phyloP scores from a whole-genome alignment of 768 basidiomycete genomes.

The Wakefieldia striispora region DNA sequence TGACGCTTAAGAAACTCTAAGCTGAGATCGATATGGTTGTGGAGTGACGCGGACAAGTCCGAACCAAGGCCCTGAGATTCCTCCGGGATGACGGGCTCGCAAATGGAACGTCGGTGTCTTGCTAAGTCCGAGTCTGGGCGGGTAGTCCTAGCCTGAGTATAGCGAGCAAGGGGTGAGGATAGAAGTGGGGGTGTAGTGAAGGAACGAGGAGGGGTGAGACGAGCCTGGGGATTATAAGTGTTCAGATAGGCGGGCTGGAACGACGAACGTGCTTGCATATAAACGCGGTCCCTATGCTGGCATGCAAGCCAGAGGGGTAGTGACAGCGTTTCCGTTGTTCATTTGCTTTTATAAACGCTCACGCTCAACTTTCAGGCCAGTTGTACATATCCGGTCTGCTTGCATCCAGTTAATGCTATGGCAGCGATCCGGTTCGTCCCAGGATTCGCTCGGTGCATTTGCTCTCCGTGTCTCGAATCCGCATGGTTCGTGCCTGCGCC shows the following conservation, averaged over 20 bases:
- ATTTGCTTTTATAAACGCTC: conserved; percentile 32
- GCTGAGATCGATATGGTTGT: conserved; percentile 34
- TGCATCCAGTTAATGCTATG: conserved; percentile 6
- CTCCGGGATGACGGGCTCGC: conserved; percentile 32
- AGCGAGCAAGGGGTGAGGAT: conserved; percentile 25
- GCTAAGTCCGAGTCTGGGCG: conserved; percentile 9
- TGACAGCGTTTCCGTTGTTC: not conserved
- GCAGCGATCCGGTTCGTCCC: conserved; percentile 12
- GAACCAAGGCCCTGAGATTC: conserved; percentile 24
- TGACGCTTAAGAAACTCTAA: conserved; percentile 56
- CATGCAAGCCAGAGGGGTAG: conserved; percentile 10
- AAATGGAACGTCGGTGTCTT: conserved; percentile 20
- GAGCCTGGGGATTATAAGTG: conserved; percentile 20
- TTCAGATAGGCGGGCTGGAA: conserved; percentile 13
- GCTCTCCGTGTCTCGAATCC: conserved; percentile 7
- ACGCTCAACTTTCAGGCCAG: conserved; percentile 17
- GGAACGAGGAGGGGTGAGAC: conserved; percentile 3
- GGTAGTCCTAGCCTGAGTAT: conserved; percentile 1
- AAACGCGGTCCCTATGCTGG: not conserved
- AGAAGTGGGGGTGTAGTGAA: conserved; percentile 1
- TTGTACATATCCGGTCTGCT: conserved; percentile 31
- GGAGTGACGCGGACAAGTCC: conserved; percentile 35
- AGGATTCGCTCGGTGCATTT: conserved; percentile 25
- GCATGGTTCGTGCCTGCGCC: conserved; percentile 6
- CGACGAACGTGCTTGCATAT: conserved; percentile 38